Evolutionary conservation across 108 stramenopile genomes (phyloP).

Genomic region (Stephanodiscus triporus): DNA sequence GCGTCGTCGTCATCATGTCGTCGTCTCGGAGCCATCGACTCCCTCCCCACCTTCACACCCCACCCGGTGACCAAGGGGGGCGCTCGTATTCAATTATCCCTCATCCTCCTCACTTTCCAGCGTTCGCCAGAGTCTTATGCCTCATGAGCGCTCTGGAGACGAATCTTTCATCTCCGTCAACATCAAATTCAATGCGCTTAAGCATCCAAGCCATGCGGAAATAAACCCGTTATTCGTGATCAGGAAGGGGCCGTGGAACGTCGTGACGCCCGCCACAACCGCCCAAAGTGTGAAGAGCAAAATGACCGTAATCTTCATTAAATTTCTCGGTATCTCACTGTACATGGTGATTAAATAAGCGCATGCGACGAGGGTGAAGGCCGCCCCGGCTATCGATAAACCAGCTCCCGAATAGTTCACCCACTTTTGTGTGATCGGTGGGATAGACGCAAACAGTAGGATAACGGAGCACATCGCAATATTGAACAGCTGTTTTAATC

Average conservation of each 20-base stretch:
- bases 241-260: constrained; percentile 42
- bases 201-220: constrained; percentile 33
- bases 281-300: constrained; percentile 40
- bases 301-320: constrained; percentile 34
- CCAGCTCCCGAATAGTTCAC: constrained; percentile 26
- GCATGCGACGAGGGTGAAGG: constrained; percentile 28
- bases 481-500: constrained; percentile 26
- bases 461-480: constrained; percentile 29
- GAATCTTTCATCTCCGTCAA: constrained; percentile 24
- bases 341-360: constrained; percentile 25
- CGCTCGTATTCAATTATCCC: too few relatives aligned
- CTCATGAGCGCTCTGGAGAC: constrained; percentile 12
- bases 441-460: constrained; percentile 38
- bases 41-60: too few relatives aligned
- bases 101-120: neutral
- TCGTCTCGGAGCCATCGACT: too few relatives aligned
- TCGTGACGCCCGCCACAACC: constrained; percentile 28
- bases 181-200: constrained; percentile 28
- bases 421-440: constrained; percentile 25
- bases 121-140: neutral
- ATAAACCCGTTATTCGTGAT: constrained; percentile 37
- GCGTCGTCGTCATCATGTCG: too few relatives aligned
- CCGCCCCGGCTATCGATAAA: constrained; percentile 35
- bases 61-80: too few relatives aligned
- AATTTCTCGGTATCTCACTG: constrained; percentile 32